Percentiles rank a stretch among this genome's conserved stretches.
Conservation (phyloP, 352 stramenopile genomes). For the Globisporangium mamillatum region DNA sequence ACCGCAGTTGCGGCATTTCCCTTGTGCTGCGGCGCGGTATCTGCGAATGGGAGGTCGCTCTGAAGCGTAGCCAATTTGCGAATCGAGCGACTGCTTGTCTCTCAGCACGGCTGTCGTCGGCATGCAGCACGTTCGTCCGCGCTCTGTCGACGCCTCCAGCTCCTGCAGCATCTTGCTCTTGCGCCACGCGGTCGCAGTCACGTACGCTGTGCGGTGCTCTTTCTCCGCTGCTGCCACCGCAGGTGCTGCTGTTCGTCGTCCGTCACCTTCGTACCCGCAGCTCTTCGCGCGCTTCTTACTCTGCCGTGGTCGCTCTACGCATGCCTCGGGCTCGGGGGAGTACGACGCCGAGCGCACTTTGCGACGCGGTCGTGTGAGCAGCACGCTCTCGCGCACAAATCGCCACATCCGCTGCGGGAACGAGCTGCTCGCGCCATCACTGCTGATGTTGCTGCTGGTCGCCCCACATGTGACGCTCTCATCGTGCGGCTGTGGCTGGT, state of each 20-base stretch:
- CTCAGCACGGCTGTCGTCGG: slow-evolving; percentile 13
- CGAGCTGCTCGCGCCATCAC: not conserved
- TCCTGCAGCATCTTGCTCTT: slow-evolving; percentile 42
- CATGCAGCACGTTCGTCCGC: not conserved
- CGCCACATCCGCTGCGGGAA: slow-evolving; percentile 18
- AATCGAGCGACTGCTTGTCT: slow-evolving; percentile 3
- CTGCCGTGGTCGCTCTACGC: not conserved
- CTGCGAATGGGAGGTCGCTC: slow-evolving; percentile 1
- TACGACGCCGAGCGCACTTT: slow-evolving; percentile 21
- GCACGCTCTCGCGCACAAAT: slow-evolving; percentile 13
- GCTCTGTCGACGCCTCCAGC: slow-evolving; percentile 26
- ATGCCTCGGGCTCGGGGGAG: not conserved
- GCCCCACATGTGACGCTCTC: not conserved
- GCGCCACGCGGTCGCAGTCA: slow-evolving; percentile 29
- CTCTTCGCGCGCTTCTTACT: slow-evolving; percentile 17
- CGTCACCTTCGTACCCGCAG: slow-evolving; percentile 5
- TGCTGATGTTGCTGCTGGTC: not conserved
- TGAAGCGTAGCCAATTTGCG: slow-evolving; percentile 4
- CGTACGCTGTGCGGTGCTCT: not conserved
- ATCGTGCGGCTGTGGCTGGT: slow-evolving; percentile 4
- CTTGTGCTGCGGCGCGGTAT: slow-evolving; percentile 30
- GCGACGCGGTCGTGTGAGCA: not conserved
- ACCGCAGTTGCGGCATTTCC: slow-evolving; percentile 50
- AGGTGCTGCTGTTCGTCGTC: not conserved
- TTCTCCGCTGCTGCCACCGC: not conserved